A percentile compares a stretch with the other conserved stretches of the same genome.
phyloP scores from a whole-genome alignment of 495 filamentous ascomycete species.

The Geoglossum glabrum region DNA sequence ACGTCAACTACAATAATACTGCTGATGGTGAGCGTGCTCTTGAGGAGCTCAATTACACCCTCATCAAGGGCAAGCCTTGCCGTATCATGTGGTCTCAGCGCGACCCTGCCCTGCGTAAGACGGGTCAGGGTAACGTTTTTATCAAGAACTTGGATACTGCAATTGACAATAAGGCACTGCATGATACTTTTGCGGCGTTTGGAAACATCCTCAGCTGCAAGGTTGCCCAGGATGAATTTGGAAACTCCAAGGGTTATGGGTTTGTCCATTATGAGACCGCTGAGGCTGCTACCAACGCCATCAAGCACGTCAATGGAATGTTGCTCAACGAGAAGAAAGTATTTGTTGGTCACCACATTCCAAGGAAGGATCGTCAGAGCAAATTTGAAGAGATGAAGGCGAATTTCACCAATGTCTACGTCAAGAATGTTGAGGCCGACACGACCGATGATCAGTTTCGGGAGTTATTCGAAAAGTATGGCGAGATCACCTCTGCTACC shows the following conservation, averaged over 20 bases:
- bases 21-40: conserved; percentile 91
- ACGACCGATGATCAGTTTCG: conserved; percentile 89
- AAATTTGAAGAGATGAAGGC: conserved; percentile 99
- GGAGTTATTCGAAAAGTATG: conserved; percentile 71
- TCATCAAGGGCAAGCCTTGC: conserved; percentile 97
- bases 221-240: conserved; percentile 92
- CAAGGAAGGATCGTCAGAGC: conserved; percentile 99
- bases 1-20: conserved; percentile 99
- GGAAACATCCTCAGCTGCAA: conserved; percentile 99
- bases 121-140: conserved; percentile 97
- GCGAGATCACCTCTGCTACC: conserved; percentile 88
- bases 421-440: conserved; percentile 90
- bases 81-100: conserved; percentile 99
- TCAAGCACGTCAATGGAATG: conserved; percentile 99
- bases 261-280: conserved; percentile 99
- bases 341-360: conserved; percentile 96
- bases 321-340: conserved; percentile 99
- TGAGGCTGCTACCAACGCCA: conserved; percentile 86
- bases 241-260: conserved; percentile 92
- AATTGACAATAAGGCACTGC: conserved; percentile 99
- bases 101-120: conserved; percentile 97
- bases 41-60: conserved; percentile 98
- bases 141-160: conserved; percentile 99
- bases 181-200: conserved; percentile 98
- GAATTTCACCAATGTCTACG: conserved; percentile 99